Evolutionary conservation across 176 grass and related monocot species (phyloP).

Genomic region (Rhynchospora tenuis): DNA sequence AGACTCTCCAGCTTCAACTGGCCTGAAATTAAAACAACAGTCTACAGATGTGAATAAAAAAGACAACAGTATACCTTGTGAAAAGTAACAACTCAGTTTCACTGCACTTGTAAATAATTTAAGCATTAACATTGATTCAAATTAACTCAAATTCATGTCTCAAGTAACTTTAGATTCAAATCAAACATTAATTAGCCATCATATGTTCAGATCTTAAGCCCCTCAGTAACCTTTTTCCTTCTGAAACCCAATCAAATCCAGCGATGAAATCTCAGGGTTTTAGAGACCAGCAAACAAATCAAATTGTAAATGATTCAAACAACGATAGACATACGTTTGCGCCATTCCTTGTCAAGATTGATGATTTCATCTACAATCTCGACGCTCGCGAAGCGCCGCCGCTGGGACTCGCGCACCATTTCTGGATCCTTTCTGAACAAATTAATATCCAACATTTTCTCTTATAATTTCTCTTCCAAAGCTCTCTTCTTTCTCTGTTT

Average conservation of each 20-base stretch:
- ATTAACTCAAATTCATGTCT: too few relatives aligned
- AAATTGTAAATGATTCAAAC: background rate
- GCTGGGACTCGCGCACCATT: conserved; percentile 63
- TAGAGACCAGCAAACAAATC: background rate
- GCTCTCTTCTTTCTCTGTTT: background rate
- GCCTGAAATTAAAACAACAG: conserved; percentile 30
- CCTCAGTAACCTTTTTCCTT: background rate
- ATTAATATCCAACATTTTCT: conserved; percentile 75
- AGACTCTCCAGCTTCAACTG: conserved; percentile 77
- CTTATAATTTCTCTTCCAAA: background rate
- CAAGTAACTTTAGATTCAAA: too few relatives aligned
- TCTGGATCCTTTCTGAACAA: conserved; percentile 81
- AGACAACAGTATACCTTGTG: background rate
- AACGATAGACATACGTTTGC: conserved; percentile 36
- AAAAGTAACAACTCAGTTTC: background rate
- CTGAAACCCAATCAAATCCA: background rate
- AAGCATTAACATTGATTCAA: background rate
- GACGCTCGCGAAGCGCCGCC: conserved; percentile 42
- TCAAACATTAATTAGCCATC: background rate
- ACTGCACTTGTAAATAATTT: background rate
- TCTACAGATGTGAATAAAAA: background rate
- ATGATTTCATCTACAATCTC: conserved; percentile 83
- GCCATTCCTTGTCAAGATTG: conserved; percentile 70
- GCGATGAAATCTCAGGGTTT: background rate
- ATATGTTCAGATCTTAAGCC: background rate